phyloP scores from a whole-genome alignment of 176 grass and related monocot species.

The Musa beccarii region DNA sequence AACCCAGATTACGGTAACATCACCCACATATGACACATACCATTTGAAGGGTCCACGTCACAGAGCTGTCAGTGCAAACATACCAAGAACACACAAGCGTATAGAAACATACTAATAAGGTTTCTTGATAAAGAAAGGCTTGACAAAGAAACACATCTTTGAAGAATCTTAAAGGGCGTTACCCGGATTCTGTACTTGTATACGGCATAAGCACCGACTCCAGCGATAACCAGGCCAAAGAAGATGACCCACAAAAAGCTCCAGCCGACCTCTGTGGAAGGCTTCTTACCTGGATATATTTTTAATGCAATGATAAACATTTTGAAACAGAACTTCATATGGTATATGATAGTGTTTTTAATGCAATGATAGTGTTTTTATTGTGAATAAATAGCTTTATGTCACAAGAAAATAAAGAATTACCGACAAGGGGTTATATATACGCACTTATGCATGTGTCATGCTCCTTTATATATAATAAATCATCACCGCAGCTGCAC shows the following conservation, averaged over 20 bases:
- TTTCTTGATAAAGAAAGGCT: too few species aligned
- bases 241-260: slow-evolving; percentile 86
- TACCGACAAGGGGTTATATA: neutral
- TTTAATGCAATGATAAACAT: neutral
- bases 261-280: slow-evolving; percentile 47
- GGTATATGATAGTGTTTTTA: neutral
- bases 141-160: neutral
- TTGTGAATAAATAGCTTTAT: neutral
- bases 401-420: neutral
- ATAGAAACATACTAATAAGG: too few species aligned
- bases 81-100: too few species aligned
- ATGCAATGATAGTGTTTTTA: neutral
- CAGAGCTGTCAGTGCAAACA: too few species aligned
- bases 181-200: slow-evolving; percentile 93
- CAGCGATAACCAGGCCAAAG: slow-evolving; percentile 49
- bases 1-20: too few species aligned
- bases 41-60: too few species aligned
- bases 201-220: slow-evolving; percentile 66
- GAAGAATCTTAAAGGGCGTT: neutral
- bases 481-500: slow-evolving; percentile 55
- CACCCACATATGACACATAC: too few species aligned
- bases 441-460: slow-evolving; percentile 91
- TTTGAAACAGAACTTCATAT: slow-evolving; percentile 1
- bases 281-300: slow-evolving; percentile 50
- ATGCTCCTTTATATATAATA: slow-evolving; percentile 91